Conservation (phyloP, 2,329 filamentous ascomycete species). For the Colletotrichum scovillei region DNA sequence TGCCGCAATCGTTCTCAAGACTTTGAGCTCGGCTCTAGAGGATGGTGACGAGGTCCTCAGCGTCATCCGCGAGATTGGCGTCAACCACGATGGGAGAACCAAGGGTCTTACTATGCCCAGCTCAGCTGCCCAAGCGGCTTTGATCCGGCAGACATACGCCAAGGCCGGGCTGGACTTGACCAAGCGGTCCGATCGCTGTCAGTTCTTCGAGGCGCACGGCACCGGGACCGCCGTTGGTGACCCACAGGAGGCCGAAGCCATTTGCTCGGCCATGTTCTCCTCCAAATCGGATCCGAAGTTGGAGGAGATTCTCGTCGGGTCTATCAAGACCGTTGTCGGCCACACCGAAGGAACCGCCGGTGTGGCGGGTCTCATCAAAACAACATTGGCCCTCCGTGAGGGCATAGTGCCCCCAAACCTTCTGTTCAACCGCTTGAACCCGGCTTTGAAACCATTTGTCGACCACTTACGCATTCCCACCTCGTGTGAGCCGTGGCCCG, state of each 20-base stretch:
- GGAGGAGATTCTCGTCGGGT: constrained; percentile 39
- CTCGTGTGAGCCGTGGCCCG: constrained; percentile 35
- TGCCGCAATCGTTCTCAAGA: constrained; percentile 59
- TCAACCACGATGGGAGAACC: constrained; percentile 40
- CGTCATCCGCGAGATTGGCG: constrained; percentile 40
- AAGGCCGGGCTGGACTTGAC: constrained; percentile 21
- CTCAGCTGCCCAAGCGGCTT: constrained; percentile 38
- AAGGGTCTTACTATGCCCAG: constrained; percentile 50
- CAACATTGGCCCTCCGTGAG: constrained; percentile 36
- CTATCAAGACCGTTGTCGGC: constrained; percentile 44
- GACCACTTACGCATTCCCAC: constrained; percentile 34
- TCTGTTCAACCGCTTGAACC: constrained; percentile 44
- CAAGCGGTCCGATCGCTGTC: constrained; percentile 21
- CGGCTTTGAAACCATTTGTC: constrained; percentile 41
- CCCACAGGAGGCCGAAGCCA: constrained; percentile 46
- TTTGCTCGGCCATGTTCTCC: constrained; percentile 34
- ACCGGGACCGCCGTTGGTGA: constrained; percentile 51
- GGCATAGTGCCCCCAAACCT: constrained; percentile 44
- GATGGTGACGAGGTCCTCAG: constrained; percentile 42
- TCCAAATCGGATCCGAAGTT: constrained; percentile 43
- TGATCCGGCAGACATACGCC: constrained; percentile 43
- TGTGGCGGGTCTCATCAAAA: constrained; percentile 43
- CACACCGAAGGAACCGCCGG: constrained; percentile 43
- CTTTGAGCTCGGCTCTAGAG: constrained; percentile 53
- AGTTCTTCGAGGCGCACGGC: constrained; percentile 48